Conservation (phyloP, 352 stramenopile species). For the Blastocystis sp. region DNA sequence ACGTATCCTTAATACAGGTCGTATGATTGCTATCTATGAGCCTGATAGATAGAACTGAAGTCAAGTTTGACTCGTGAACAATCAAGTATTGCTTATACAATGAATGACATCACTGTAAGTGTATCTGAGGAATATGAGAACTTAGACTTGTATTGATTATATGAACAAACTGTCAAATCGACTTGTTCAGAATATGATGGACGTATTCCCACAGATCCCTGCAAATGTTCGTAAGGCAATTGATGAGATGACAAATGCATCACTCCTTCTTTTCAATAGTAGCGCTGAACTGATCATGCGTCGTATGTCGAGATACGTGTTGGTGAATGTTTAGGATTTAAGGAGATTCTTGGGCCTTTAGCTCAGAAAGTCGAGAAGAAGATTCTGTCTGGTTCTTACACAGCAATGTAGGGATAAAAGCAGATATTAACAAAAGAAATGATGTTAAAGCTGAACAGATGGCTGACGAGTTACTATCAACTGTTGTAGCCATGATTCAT, state of each 20-base stretch:
- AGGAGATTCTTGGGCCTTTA: constrained; percentile 17
- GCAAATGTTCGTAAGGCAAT: neutral
- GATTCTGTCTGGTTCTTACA: neutral
- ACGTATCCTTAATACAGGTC: neutral
- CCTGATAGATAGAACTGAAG: neutral
- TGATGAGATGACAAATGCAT: neutral
- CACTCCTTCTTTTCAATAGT: neutral
- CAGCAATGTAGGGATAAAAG: neutral
- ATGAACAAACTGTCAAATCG: neutral
- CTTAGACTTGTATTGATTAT: constrained; percentile 4
- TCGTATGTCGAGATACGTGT: neutral
- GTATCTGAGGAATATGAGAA: neutral
- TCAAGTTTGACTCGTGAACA: constrained; percentile 3
- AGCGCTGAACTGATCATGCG: constrained; percentile 1
- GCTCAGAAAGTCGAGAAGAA: constrained; percentile 38
- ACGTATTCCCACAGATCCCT: constrained; percentile 8
- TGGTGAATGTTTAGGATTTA: constrained; percentile 1
- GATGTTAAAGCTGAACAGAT: constrained; percentile 11
- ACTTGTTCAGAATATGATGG: neutral
- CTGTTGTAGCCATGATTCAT: neutral
- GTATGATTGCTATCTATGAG: neutral
- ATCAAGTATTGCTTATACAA: neutral
- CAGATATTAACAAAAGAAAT: neutral
- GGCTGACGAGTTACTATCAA: neutral
- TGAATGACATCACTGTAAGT: constrained; percentile 23